Conservation (phyloP, 148 eudicot genomes). For the Rhododendron simsii region DNA sequence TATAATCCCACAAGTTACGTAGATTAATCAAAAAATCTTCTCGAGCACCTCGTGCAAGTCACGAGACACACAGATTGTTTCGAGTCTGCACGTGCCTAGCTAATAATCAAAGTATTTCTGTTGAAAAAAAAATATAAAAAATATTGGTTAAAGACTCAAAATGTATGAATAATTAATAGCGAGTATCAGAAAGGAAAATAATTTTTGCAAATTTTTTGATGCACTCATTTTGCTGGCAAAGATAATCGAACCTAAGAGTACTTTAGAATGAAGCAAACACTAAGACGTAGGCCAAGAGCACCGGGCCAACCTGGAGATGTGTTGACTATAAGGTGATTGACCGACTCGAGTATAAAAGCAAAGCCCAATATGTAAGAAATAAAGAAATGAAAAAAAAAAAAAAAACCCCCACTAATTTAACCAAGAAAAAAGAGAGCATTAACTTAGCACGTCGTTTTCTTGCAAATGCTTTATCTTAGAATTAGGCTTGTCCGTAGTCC, state of each 20-base stretch:
- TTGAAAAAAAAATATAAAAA: too few relatives aligned
- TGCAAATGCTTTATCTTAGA: neutral
- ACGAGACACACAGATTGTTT: neutral
- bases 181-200: too few relatives aligned
- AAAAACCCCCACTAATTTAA: neutral
- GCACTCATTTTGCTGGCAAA: too few relatives aligned
- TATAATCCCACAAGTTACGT: neutral
- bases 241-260: too few relatives aligned
- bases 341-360: neutral
- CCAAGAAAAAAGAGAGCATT: neutral
- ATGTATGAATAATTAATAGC: too few relatives aligned
- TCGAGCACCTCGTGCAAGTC: neutral
- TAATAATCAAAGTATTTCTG: neutral
- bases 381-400: neutral
- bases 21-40: neutral
- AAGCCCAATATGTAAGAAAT: neutral
- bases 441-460: neutral
- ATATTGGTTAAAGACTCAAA: too few relatives aligned
- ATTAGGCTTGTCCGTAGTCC: too few relatives aligned
- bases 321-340: too few relatives aligned
- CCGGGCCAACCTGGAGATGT: too few relatives aligned
- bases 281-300: too few relatives aligned
- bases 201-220: too few relatives aligned
- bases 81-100: neutral
- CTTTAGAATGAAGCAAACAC: too few relatives aligned